Conservation (phyloP, 306 rosid genomes). For the Echinosophora koreensis region DNA sequence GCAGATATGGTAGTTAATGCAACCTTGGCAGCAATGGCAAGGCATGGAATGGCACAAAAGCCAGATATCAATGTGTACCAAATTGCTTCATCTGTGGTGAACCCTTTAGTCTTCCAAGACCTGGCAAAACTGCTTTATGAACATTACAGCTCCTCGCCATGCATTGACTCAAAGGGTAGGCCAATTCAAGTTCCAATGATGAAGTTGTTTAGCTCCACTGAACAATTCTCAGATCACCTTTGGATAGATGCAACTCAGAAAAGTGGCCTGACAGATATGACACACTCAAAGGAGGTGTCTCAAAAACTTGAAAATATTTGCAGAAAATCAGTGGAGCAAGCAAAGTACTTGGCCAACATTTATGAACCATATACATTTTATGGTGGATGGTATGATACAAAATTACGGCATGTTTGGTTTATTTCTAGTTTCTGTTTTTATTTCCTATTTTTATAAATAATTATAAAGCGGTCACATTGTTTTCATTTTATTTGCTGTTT, state of each 20-base stretch:
- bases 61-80: constrained; percentile 72
- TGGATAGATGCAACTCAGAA: constrained; percentile 65
- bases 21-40: constrained; percentile 76
- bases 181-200: constrained; percentile 72
- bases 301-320: constrained; percentile 64
- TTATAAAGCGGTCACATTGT: too few species aligned
- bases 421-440: too few species aligned
- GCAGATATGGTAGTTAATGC: constrained; percentile 88
- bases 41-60: constrained; percentile 62
- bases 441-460: too few species aligned
- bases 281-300: constrained; percentile 52
- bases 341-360: constrained; percentile 73
- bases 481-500: too few species aligned
- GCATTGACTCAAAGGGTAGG: constrained; percentile 64
- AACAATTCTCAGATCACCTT: constrained; percentile 74
- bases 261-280: constrained; percentile 52
- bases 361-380: constrained; percentile 80
- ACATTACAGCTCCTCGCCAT: constrained; percentile 69
- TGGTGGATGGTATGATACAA: constrained; percentile 70
- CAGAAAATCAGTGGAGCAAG: constrained; percentile 76
- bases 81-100: constrained; percentile 75
- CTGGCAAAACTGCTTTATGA: constrained; percentile 60
- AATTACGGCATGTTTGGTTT: too few species aligned
- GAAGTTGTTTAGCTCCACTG: constrained; percentile 71
- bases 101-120: constrained; percentile 60